phyloP scores from a whole-genome alignment of 2,329 filamentous ascomycete genomes.

The Botryotinia convoluta region DNA sequence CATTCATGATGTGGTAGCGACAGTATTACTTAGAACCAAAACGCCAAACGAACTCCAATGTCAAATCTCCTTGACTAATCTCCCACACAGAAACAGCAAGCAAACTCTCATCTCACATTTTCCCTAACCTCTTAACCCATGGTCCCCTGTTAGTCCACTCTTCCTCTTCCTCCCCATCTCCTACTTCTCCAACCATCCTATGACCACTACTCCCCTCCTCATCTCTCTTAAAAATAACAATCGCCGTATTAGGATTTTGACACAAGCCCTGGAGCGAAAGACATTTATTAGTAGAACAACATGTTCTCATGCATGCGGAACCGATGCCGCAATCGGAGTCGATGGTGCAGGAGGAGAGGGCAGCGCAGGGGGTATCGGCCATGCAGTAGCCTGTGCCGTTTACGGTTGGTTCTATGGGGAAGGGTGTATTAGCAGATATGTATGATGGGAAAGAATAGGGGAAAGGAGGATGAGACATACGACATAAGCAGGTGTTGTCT shows the following conservation, averaged over 20 bases:
- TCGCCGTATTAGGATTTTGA: not conserved
- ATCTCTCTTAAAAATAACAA: not conserved
- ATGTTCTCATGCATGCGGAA: conserved; percentile 13
- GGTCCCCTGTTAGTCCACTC: conserved; percentile 12
- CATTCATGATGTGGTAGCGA: not conserved
- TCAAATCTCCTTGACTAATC: not conserved
- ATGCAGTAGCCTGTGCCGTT: conserved; percentile 15
- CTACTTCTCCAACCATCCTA: not conserved
- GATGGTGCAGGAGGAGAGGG: conserved; percentile 6
- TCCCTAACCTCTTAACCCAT: not conserved
- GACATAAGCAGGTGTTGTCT: conserved; percentile 1
- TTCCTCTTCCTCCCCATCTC: not conserved
- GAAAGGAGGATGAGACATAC: not conserved
- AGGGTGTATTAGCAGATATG: not conserved
- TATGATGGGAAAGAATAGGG: too few species aligned
- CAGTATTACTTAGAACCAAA: not conserved
- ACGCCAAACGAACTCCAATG: not conserved
- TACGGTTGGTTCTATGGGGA: not conserved
- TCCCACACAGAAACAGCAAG: not conserved
- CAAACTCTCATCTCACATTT: not conserved
- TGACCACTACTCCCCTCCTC: not conserved
- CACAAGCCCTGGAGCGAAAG: not conserved
- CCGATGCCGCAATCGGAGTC: not conserved
- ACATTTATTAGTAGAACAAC: conserved; percentile 14
- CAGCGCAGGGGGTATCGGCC: conserved; percentile 1